Conservation (phyloP, 2,329 filamentous ascomycete genomes). For the Pseudogymnoascus pannorum region DNA sequence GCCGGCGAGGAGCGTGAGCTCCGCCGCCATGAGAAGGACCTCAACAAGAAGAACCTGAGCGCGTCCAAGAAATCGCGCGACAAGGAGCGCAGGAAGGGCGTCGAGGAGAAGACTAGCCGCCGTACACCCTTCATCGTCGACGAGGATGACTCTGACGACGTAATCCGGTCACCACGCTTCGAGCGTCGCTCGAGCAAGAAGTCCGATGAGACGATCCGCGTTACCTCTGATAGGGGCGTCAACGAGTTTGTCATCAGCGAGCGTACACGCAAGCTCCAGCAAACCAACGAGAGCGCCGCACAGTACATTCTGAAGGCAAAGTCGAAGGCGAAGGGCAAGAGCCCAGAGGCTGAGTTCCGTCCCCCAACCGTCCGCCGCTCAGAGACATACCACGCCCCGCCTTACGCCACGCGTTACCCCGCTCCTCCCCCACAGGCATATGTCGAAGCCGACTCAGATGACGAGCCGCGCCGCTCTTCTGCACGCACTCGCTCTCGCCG, state of each 20-base stretch:
- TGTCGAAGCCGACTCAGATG: slow-evolving; percentile 19
- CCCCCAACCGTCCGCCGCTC: slow-evolving; percentile 21
- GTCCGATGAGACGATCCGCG: slow-evolving; percentile 11
- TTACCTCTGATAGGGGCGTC: background rate
- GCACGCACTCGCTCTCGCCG: slow-evolving; percentile 22
- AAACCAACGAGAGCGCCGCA: slow-evolving; percentile 22
- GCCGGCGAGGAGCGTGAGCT: slow-evolving; percentile 27
- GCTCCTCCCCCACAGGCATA: slow-evolving; percentile 15
- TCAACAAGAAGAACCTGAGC: slow-evolving; percentile 22
- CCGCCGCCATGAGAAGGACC: slow-evolving; percentile 26
- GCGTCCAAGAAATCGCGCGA: slow-evolving; percentile 32
- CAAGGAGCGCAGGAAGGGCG: slow-evolving; percentile 32
- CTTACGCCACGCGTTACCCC: slow-evolving; percentile 23
- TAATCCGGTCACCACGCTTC: slow-evolving; percentile 2
- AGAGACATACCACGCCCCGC: slow-evolving; percentile 23
- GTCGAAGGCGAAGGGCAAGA: slow-evolving; percentile 14
- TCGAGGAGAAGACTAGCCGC: slow-evolving; percentile 25
- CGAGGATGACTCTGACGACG: slow-evolving; percentile 23
- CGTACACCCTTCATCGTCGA: slow-evolving; percentile 20
- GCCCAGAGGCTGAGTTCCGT: slow-evolving; percentile 10
- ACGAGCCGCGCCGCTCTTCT: slow-evolving; percentile 27
- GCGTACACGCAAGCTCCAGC: slow-evolving; percentile 14
- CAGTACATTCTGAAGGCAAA: slow-evolving; percentile 25
- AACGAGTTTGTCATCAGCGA: background rate
- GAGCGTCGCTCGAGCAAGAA: slow-evolving; percentile 16